These are phyloP conservation scores for Cicer yamashitae DNA, from an alignment of 306 rosid species.

Conservation along the genomic window DNA sequence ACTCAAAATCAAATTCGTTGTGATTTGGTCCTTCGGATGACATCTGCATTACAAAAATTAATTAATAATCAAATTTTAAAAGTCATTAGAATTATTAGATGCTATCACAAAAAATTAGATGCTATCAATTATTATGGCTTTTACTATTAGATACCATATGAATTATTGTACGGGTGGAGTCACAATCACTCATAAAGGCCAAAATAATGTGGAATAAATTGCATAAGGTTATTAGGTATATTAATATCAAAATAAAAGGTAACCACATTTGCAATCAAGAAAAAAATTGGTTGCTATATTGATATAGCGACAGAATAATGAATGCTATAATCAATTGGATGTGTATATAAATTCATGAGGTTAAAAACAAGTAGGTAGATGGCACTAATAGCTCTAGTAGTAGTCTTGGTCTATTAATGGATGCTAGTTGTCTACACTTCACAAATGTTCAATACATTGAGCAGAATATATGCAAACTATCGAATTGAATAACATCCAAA, in stretches of 20 bases:
- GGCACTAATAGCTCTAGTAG: conserved; percentile 28
- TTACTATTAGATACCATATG: conserved; percentile 3
- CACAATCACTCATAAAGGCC: conserved; percentile 5
- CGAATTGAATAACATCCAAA: background rate
- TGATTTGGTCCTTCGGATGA: conserved; percentile 89
- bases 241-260: background rate
- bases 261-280: background rate
- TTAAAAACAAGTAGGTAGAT: conserved; percentile 35
- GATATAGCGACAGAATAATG: conserved; percentile 33
- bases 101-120: too few relatives aligned
- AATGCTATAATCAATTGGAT: conserved; percentile 47
- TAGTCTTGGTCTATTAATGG: conserved; percentile 35
- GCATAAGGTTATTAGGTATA: background rate
- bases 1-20: conserved; percentile 94
- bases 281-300: background rate
- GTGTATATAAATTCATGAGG: conserved; percentile 28
- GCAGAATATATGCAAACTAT: background rate
- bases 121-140: too few relatives aligned
- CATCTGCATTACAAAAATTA: conserved; percentile 57
- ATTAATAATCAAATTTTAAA: background rate
- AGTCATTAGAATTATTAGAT: background rate
- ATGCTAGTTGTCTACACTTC: conserved; percentile 39
- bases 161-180: background rate
- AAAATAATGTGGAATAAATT: background rate
- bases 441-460: conserved; percentile 35